Percentiles rank a stretch among this genome's conserved stretches.
These are phyloP conservation scores for Draba incana DNA, from an alignment of 345 rosid species.

Conservation along the genomic window DNA sequence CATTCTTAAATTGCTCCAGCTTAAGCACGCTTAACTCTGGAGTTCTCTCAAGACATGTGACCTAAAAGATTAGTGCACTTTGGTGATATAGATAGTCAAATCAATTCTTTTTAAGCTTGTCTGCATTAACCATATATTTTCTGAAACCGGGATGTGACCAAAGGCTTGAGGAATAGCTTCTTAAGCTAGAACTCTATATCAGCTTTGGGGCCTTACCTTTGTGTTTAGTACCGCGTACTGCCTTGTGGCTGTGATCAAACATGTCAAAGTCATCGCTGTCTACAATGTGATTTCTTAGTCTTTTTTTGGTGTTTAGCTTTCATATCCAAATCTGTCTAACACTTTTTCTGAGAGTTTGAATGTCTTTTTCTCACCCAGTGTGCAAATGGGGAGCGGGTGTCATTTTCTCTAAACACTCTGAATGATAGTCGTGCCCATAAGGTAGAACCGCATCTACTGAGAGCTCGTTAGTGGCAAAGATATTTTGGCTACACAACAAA, in stretches of 20 bases:
- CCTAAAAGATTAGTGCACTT: too few relatives aligned
- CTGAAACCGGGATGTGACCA: too few relatives aligned
- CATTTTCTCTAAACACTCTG: constrained; percentile 90
- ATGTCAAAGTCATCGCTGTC: constrained; percentile 53
- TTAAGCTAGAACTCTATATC: constrained; percentile 66
- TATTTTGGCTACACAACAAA: constrained; percentile 73
- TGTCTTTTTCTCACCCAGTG: constrained; percentile 75
- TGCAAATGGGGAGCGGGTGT: constrained; percentile 86
- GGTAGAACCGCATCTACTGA: constrained; percentile 71
- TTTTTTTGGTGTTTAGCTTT: constrained; percentile 59
- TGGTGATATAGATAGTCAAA: too few relatives aligned
- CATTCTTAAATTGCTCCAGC: too few relatives aligned
- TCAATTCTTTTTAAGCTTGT: too few relatives aligned
- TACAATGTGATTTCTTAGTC: constrained; percentile 64
- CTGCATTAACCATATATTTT: too few relatives aligned
- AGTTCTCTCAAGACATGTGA: too few relatives aligned
- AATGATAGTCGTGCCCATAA: constrained; percentile 91
- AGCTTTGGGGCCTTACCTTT: constrained; percentile 55
- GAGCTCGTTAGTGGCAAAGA: constrained; percentile 59
- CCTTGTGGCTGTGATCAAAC: constrained; percentile 42
- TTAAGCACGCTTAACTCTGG: too few relatives aligned
- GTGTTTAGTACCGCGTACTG: constrained; percentile 37
- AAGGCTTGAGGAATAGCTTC: constrained; percentile 60
- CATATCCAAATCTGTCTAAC: constrained; percentile 64
- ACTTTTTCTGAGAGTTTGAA: constrained; percentile 76